Base-by-base conservation (phyloP, 768 basidiomycete genomes). In the Tricholoma terreum region DNA sequence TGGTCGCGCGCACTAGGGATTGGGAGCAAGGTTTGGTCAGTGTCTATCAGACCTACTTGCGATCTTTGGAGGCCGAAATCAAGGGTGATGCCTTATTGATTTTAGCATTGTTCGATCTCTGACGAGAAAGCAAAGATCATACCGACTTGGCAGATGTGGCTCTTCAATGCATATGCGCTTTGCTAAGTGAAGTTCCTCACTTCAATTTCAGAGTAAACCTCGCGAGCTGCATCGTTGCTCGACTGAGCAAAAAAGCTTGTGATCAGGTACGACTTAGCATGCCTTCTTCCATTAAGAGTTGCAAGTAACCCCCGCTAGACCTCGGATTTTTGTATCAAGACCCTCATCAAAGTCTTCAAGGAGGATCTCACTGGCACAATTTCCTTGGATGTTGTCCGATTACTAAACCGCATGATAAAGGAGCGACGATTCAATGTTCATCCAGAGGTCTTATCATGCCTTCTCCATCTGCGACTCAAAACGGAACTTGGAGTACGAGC, bases 201-300 rank as follows among this genome's bases (percentile, higher is more conserved):
- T 99, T 99, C 84, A 99, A 98, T 75, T 98, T 98, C 71, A 85
- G 91, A 45, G 80, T 84, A 62, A 97, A 98, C 75, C 81, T 99
- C 63, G 92, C 97, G 84, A 86, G 85, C 58, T 87, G 88, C 50
- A 77, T 98, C 57, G 85, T 98, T 21, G 85, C 87, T 50, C 84
- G 84, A 12, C 72, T 98, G 48, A 94, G 94, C 69, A 85, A 84
- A 68, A 89, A 83, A 67, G 86, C 88, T 17, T 98, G 95, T 94
- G 90, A 94, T 73, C 79, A 85, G 72, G 96, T 94, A 65, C 67
- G 85, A 71, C 24, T 40, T 50, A 52, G 58, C 54, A 48, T 19
- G 35, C 49, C 43, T 52, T 49, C 55, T 54, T 36, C 54, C 60
- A 43, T 58, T 55, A 42, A 40, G 49, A 55, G 55, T 59, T 57